These are phyloP conservation scores for Septoria petroselini DNA, from an alignment of 2,329 filamentous ascomycete genomes.

Conservation along the genomic window DNA sequence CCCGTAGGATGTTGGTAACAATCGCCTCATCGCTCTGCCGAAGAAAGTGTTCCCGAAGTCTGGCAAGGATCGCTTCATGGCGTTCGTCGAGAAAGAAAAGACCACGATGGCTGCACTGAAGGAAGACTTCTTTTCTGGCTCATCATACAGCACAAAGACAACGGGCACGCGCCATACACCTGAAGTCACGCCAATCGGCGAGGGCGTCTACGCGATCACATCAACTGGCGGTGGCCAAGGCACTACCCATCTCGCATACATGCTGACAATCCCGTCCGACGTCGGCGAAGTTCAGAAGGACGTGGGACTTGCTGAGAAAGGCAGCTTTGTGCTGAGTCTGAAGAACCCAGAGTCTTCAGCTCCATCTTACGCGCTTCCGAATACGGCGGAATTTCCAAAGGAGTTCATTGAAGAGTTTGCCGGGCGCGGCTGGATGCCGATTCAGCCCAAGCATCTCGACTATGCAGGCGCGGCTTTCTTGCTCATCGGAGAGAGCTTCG, in stretches of 20 bases:
- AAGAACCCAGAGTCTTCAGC: slow-evolving; percentile 73
- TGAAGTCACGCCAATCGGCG: slow-evolving; percentile 70
- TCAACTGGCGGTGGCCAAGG: slow-evolving; percentile 59
- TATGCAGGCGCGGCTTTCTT: slow-evolving; percentile 74
- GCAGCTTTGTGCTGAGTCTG: slow-evolving; percentile 73
- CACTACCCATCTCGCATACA: slow-evolving; percentile 71
- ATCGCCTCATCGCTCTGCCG: slow-evolving; percentile 71
- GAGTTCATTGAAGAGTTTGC: slow-evolving; percentile 73
- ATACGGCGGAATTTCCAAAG: slow-evolving; percentile 67
- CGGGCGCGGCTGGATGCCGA: slow-evolving; percentile 69
- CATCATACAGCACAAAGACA: slow-evolving; percentile 74
- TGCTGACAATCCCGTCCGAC: slow-evolving; percentile 69
- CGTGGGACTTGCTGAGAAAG: slow-evolving; percentile 67
- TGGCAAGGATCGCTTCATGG: slow-evolving; percentile 68
- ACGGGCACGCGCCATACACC: slow-evolving; percentile 65
- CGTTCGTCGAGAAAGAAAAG: slow-evolving; percentile 75
- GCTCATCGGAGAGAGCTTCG: slow-evolving; percentile 67
- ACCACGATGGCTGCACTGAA: slow-evolving; percentile 66
- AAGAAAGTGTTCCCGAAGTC: slow-evolving; percentile 78
- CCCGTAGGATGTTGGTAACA: slow-evolving; percentile 54
- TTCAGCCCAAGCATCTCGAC: slow-evolving; percentile 61
- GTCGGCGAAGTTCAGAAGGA: slow-evolving; percentile 70
- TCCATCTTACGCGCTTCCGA: slow-evolving; percentile 62
- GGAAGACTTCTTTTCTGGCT: slow-evolving; percentile 64
- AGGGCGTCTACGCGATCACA: slow-evolving; percentile 81